Base-by-base conservation (phyloP, 306 rosid genomes). In the Lathyrus oleraceus region DNA sequence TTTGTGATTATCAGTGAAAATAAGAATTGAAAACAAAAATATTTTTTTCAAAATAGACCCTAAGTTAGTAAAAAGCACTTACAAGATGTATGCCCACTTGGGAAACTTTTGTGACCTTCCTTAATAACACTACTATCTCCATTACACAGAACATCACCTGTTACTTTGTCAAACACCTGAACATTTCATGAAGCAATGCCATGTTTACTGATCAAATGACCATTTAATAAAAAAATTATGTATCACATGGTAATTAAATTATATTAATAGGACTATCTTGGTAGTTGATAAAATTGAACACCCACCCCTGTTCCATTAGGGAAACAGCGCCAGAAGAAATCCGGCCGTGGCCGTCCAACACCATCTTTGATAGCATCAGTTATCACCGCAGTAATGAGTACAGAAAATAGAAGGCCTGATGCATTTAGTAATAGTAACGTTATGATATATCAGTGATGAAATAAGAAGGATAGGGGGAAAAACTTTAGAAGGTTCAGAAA, bases 41-140 rank as follows among this genome's bases (percentile, higher is more conserved):
- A 7, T 35, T 6, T 35, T 35, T 35, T 35, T 35, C 39, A 35
- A 6, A 35, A 2, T 2, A 7, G 48, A 60, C 60, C 51, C 40
- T 68, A 58, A 71, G 75, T 71, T 71, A 56, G 42, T 74, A 58
- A 44, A 71, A 56, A 48, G 19, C 73, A 74, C 97, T 87, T 87
- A 94, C 98, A 83, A 40, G 97, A 90, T 61, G 96, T 85, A 82
- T 94, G 98, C 54, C 96, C 98, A 47, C 98, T 90, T 1, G 98
- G 98, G 86, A 94, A 94, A 76, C 96, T 90, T 86, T 94, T 94
- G 84, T 94, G 88, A 45, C 97, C 97, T 87, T 94, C 97, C 87
- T 84, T 94, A 62, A 88, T 84, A 65, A 85, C 87, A 58, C 77
- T 72, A 63, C 75, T 87, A 42, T 49, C 61, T 69, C 98, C 98